These are phyloP conservation scores for Lactarius vividus DNA, from an alignment of 768 basidiomycete species.

Conservation along the genomic window DNA sequence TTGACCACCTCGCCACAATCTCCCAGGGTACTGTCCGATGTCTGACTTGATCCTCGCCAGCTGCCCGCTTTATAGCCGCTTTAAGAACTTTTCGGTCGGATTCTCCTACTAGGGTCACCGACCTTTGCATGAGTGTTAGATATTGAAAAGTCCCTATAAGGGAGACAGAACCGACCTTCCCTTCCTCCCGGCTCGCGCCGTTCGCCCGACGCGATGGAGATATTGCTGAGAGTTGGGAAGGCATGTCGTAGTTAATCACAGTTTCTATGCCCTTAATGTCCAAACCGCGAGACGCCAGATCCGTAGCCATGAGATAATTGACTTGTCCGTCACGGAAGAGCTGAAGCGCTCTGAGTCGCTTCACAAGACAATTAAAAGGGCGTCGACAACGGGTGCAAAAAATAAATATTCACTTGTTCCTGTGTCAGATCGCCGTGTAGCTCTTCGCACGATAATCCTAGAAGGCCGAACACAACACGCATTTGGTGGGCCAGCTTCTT, in stretches of 20 bases:
- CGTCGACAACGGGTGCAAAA: conserved; percentile 5
- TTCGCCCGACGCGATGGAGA: conserved; percentile 95
- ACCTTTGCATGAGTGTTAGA: conserved; percentile 45
- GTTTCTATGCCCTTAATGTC: conserved; percentile 98
- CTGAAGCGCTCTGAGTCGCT: conserved; percentile 86
- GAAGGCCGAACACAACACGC: conserved; percentile 84
- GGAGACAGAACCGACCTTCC: conserved; percentile 63
- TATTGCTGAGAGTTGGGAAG: conserved; percentile 88
- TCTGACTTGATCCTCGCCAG: conserved; percentile 73
- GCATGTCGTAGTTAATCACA: conserved; percentile 99
- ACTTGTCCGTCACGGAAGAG: conserved; percentile 83
- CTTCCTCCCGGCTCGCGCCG: conserved; percentile 89
- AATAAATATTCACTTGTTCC: conserved; percentile 66
- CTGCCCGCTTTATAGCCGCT: conserved; percentile 86
- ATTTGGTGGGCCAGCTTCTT: conserved; percentile 98
- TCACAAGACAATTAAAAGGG: conserved; percentile 8
- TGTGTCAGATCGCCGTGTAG: conserved; percentile 94
- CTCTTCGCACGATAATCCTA: conserved; percentile 89
- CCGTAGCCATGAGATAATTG: conserved; percentile 95
- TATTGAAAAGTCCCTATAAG: conserved; percentile 2
- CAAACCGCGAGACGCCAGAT: conserved; percentile 90
- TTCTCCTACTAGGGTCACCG: conserved; percentile 94
- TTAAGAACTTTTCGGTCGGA: conserved; percentile 95
- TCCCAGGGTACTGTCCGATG: conserved; percentile 87
- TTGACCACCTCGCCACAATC: conserved; percentile 63